Base-by-base conservation (phyloP, 2,329 filamentous ascomycete species). In the Talaromyces sp. region DNA sequence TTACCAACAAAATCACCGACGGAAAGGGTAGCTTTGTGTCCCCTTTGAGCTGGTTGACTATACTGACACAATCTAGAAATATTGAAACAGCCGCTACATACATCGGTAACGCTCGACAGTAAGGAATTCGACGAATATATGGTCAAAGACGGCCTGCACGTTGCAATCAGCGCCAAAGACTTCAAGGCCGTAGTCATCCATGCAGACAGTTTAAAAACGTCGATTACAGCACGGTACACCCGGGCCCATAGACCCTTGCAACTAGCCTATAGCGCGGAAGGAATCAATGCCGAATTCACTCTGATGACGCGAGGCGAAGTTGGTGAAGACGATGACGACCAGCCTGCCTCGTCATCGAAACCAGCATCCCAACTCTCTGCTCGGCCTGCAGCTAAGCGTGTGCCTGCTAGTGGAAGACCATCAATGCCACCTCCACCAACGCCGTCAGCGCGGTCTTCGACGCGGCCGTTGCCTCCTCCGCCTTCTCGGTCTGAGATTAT, bases 151-250 rank as follows among this genome's bases (percentile, higher is more conserved):
- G 80, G 81, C 44, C 74, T 87, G 60, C 86, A 88, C 66, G 81
- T 88, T 64, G 81, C 84, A 56, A 86, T 87, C 65, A 86, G 80
- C 67, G 81, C 87, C 60, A 88, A 86, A 69, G 86, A 88, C 69
- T 88, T 88, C 77, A 85, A 85, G 68, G 82, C 86, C 8, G 84
- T 87, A 28, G 83, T 88, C 27, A 76, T 80, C 1, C 85, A 88
- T 69, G 85, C 86, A 7, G 84, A 87, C 64, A 83, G 83, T 0
- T 74, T 85, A 33, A 81, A 82, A 66, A 79, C 79, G 1, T 77
- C 75, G 7, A 75, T 88, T 13, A 82, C 79, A 42, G 84, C 84
- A 36, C 79, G 78, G 59, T 88, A 87, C 67, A 87, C 85, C 2
- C 78, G 79, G 25, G 84, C 86, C 4, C 84, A 80, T 36, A 80